Conservation (phyloP, 1,139 yeast genomes). For the Debaryomyces psychrophilus region DNA sequence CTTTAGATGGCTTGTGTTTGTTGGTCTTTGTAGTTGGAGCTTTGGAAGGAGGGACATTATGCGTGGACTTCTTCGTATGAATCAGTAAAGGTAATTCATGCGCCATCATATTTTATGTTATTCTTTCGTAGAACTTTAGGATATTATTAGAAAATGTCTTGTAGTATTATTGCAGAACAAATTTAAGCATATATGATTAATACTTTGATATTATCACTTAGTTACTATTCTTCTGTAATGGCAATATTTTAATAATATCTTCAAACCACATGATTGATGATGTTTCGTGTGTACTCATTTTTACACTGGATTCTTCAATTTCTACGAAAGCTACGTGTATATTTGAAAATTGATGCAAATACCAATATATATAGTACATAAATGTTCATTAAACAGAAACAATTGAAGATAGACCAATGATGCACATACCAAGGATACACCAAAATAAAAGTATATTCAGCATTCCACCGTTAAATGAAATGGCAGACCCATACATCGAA, state of each 20-base stretch:
- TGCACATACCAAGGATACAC: conserved; percentile 51
- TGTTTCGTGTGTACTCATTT: not conserved
- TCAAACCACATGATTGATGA: conserved; percentile 8
- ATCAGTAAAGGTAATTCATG: conserved; percentile 40
- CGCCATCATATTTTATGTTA: conserved; percentile 37
- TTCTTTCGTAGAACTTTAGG: conserved; percentile 2
- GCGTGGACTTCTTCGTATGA: conserved; percentile 16
- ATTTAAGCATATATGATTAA: conserved; percentile 6
- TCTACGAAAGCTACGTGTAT: conserved; percentile 3
- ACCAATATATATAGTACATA: conserved; percentile 4
- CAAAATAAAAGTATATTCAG: conserved; percentile 56
- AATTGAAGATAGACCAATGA: conserved; percentile 36
- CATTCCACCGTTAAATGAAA: conserved; percentile 63
- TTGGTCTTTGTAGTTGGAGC: conserved; percentile 15
- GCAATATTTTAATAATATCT: conserved; percentile 6
- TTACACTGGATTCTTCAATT: not conserved
- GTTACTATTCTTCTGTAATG: not conserved
- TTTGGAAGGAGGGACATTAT: conserved; percentile 5
- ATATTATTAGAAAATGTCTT: not conserved
- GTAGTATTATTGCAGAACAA: not conserved
- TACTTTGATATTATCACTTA: not conserved
- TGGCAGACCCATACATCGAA: conserved; percentile 83
- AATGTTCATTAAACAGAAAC: conserved; percentile 4
- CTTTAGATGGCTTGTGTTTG: conserved; percentile 22
- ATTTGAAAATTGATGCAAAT: conserved; percentile 9